These are phyloP conservation scores for Lentinula guzmanii DNA, from an alignment of 768 basidiomycete genomes.

Conservation along the genomic window DNA sequence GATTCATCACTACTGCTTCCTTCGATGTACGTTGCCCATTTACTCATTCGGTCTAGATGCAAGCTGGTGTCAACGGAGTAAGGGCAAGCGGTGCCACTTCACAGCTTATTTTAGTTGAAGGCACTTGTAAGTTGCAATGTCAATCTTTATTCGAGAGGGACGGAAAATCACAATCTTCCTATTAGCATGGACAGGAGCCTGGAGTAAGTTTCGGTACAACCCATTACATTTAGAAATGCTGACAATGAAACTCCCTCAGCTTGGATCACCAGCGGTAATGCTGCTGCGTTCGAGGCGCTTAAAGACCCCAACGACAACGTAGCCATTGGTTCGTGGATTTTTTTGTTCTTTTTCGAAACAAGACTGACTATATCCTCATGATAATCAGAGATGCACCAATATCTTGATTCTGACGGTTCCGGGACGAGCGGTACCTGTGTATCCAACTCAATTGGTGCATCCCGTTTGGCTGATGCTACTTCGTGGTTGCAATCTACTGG, in stretches of 20 bases:
- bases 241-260: conserved; percentile 22
- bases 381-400: conserved; percentile 60
- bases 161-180: conserved; percentile 17
- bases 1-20: background rate
- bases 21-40: background rate
- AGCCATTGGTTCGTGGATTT: conserved; percentile 38
- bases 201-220: conserved; percentile 29
- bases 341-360: background rate
- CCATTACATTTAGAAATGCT: background rate
- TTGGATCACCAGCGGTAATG: conserved; percentile 55
- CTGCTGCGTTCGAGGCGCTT: conserved; percentile 42
- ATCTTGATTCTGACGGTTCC: conserved; percentile 61
- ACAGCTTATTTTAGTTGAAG: conserved; percentile 44
- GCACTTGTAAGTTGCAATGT: conserved; percentile 25
- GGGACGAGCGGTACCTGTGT: conserved; percentile 51
- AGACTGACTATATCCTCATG: background rate
- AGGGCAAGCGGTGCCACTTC: conserved; percentile 56
- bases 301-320: conserved; percentile 57
- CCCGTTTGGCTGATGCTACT: conserved; percentile 51
- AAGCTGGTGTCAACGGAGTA: conserved; percentile 64
- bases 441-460: conserved; percentile 51
- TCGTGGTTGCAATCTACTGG: conserved; percentile 53
- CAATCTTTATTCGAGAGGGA: background rate
- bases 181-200: conserved; percentile 54
- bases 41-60: conserved; percentile 30